Conservation (phyloP, 495 filamentous ascomycete species). For the Neohortaea acidophila region DNA sequence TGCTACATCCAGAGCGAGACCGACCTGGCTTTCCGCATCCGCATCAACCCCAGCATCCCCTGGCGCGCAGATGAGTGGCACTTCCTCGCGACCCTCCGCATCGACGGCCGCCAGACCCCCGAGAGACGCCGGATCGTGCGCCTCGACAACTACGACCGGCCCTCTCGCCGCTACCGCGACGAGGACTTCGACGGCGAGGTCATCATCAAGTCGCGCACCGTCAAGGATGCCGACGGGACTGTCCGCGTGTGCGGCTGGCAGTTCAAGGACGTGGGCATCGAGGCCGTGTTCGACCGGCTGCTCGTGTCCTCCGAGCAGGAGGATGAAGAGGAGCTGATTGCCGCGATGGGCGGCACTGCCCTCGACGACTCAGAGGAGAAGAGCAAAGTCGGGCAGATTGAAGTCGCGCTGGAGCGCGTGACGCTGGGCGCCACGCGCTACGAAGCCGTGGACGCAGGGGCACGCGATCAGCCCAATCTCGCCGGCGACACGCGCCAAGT, state of each 20-base stretch:
- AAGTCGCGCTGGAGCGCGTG: constrained; percentile 18
- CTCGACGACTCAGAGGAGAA: constrained; percentile 12
- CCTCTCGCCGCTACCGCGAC: not conserved
- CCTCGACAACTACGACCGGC: constrained; percentile 13
- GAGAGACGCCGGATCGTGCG: constrained; percentile 19
- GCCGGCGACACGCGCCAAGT: constrained; percentile 7
- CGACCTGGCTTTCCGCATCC: constrained; percentile 18
- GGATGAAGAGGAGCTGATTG: not conserved
- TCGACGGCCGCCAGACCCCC: constrained; percentile 19
- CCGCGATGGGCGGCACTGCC: not conserved
- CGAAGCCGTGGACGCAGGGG: not conserved
- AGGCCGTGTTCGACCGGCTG: constrained; percentile 20
- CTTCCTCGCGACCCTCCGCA: constrained; percentile 20
- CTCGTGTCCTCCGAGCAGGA: constrained; percentile 3
- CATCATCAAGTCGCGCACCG: constrained; percentile 5
- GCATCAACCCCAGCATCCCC: constrained; percentile 12
- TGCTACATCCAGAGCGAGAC: constrained; percentile 22
- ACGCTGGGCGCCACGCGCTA: constrained; percentile 8
- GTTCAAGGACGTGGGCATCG: constrained; percentile 21
- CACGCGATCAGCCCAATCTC: no score
- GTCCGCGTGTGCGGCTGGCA: constrained; percentile 9
- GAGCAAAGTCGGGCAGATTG: constrained; percentile 19
- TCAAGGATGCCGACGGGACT: constrained; percentile 15
- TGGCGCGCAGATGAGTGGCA: constrained; percentile 7
- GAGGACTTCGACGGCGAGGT: constrained; percentile 5